Evolutionary conservation across 2,329 filamentous ascomycete species (phyloP), one percentile per base, ranked within the genome.

Genomic region (Exophiala mesophila): DNA sequence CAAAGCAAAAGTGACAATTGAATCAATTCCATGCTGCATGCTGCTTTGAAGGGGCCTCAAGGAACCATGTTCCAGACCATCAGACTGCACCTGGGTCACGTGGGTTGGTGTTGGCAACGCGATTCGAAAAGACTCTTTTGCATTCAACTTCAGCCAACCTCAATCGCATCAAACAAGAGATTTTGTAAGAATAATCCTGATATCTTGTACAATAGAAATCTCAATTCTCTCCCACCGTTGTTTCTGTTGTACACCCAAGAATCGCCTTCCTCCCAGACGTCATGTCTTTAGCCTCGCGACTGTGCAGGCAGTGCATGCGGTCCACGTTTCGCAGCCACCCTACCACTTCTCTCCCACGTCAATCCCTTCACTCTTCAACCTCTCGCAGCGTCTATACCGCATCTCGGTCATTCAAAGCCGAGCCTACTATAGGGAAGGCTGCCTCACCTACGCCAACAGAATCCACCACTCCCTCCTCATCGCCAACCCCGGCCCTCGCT

Each of bases 391-490:
- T 18, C 16, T 31, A 39, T 13, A 18, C 18, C 6, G 17, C 5
- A 30, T 39, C 32, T 12, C n/a, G 12, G 6, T 34, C 32, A 4
- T 17, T 6, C 32, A 34, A 34, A n/a, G 8, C 32, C 6, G 16
- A 15, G 18, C 7, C 32, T n/a, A 6, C 32, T 18, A 34, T 15
- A 7, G 15, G 10, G n/a, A 34, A 34, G 17, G 13, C 32, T 12
- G 4, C 9, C 6, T 17, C n/a, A 6, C 13, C 32, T 17, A 9
- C 16, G 18, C 17, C 32, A 19, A 17, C 32, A 7, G 15, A 10
- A 7, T 6, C 32, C 17, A 50, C 56, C 58, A 28, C 61, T 64
- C 4, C 55, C 61, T 17, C 59, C 60, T 5, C 41, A 37, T 13
- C 41, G 44, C 16, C 18, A 28, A 21, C 20, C 19, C 41, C 19